A percentile compares a stretch with the other conserved stretches of the same genome.
Conservation (phyloP, 192 early-diverging fungal genomes). For the Backusella australiensis region DNA sequence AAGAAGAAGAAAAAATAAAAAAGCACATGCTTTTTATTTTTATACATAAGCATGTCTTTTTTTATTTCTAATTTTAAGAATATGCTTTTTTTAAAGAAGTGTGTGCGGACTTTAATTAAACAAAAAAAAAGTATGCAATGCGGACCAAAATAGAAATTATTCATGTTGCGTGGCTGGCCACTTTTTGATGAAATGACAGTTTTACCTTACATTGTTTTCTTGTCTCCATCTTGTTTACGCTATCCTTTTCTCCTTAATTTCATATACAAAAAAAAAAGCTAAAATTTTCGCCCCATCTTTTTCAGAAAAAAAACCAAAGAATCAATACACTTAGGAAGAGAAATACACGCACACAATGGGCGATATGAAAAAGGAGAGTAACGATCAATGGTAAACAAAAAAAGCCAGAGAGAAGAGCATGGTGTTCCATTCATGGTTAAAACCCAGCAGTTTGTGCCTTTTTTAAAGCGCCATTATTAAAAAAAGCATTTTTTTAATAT, state of each 20-base stretch:
- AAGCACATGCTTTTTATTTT: neutral
- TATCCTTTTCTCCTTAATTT: neutral
- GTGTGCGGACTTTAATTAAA: neutral
- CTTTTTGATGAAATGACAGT: neutral
- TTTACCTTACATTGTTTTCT: neutral
- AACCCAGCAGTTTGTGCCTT: constrained; percentile 33
- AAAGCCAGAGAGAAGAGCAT: neutral
- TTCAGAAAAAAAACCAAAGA: neutral
- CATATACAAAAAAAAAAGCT: neutral
- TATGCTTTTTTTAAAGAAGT: neutral
- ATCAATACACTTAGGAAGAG: neutral
- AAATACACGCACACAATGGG: neutral
- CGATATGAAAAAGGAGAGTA: neutral
- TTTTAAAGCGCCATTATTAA: constrained; percentile 38
- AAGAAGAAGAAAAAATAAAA: neutral
- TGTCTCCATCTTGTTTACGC: neutral
- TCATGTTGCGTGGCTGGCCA: neutral
- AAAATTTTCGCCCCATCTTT: neutral
- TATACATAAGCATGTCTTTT: neutral
- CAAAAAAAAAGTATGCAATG: neutral
- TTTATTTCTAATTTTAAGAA: constrained; percentile 6
- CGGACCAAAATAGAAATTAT: constrained; percentile 1
- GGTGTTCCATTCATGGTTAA: neutral
- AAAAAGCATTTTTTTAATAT: constrained; percentile 30
- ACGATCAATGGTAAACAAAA: neutral